Conservation (phyloP, 495 filamentous ascomycete species). For the Podospora fimiseda region DNA sequence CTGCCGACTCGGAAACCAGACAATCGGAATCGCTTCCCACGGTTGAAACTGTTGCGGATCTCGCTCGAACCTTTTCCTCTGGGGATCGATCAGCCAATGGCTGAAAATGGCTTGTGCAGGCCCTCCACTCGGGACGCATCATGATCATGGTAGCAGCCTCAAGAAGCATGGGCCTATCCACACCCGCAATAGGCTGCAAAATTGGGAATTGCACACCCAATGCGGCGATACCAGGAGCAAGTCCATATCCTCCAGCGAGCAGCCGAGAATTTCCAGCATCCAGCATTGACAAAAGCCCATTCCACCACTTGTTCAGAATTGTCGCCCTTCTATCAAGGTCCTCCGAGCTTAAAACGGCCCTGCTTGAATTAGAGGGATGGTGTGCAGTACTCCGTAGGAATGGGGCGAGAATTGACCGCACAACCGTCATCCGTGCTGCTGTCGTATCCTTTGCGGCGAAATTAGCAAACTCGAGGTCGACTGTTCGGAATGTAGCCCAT, state of each 20-base stretch:
- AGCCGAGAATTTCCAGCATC: constrained; percentile 48
- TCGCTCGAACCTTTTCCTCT: constrained; percentile 32
- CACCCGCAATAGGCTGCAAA: constrained; percentile 30
- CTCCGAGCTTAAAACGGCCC: constrained; percentile 55
- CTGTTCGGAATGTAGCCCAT: constrained; percentile 74
- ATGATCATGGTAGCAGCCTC: constrained; percentile 85
- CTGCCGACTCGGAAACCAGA: constrained; percentile 80
- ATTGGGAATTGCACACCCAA: constrained; percentile 48
- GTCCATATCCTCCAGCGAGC: constrained; percentile 43
- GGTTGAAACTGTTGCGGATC: constrained; percentile 37
- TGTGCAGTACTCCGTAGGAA: constrained; percentile 68
- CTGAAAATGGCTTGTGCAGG: constrained; percentile 58
- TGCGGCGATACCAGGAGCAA: constrained; percentile 35
- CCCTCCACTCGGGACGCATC: constrained; percentile 87
- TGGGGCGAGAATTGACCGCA: constrained; percentile 73
- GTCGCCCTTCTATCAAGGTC: constrained; percentile 78
- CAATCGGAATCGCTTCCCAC: constrained; percentile 63
- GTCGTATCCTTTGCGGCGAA: constrained; percentile 70
- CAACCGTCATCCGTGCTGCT: constrained; percentile 69
- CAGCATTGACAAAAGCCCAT: constrained; percentile 77
- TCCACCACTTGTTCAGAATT: constrained; percentile 95
- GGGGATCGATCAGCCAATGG: constrained; percentile 47
- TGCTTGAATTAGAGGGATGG: constrained; percentile 61
- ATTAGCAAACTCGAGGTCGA: constrained; percentile 80
- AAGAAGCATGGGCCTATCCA: constrained; percentile 64